phyloP scores from a whole-genome alignment of 805 yeast species.

The Kodamaea leandrae region DNA sequence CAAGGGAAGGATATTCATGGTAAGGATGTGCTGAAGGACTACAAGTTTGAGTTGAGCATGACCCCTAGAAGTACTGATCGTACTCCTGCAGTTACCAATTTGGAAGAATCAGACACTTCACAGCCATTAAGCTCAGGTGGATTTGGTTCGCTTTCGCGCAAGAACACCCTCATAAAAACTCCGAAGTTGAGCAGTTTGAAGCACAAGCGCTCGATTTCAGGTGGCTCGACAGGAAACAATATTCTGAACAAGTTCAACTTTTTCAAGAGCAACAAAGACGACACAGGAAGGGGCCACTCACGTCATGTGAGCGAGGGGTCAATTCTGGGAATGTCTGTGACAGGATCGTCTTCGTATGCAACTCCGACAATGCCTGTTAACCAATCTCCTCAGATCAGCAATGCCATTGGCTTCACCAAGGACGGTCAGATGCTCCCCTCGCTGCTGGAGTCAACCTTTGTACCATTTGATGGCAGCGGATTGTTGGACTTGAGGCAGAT shows the following conservation, averaged over 20 bases:
- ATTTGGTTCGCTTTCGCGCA: slow-evolving; percentile 20
- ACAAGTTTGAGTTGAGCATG: slow-evolving; percentile 1
- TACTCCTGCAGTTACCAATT: slow-evolving; percentile 33
- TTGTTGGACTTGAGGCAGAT: slow-evolving; percentile 4
- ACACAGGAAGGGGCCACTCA: slow-evolving; percentile 27
- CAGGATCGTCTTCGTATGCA: slow-evolving; percentile 26
- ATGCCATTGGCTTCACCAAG: slow-evolving; percentile 6
- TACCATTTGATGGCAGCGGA: slow-evolving; percentile 4
- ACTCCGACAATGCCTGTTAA: slow-evolving; percentile 45
- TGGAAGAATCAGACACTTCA: slow-evolving; percentile 23
- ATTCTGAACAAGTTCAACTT: slow-evolving; percentile 30
- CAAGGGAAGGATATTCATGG: neutral
- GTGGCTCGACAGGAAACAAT: slow-evolving; percentile 25
- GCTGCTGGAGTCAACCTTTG: neutral
- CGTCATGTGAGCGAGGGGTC: slow-evolving; percentile 43
- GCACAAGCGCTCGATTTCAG: slow-evolving; percentile 41
- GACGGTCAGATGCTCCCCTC: slow-evolving; percentile 8
- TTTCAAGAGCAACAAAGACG: slow-evolving; percentile 29
- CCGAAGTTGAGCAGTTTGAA: slow-evolving; percentile 32
- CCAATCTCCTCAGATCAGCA: slow-evolving; percentile 5
- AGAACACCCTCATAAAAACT: slow-evolving; percentile 28
- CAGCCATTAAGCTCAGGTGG: neutral
- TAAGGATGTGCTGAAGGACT: neutral
- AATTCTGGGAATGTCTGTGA: slow-evolving; percentile 13
- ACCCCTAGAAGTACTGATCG: slow-evolving; percentile 1